Percentiles rank a stretch among this genome's conserved stretches.
phyloP scores from a whole-genome alignment of 2,329 filamentous ascomycete species.

The Pyrenochaeta sp. region DNA sequence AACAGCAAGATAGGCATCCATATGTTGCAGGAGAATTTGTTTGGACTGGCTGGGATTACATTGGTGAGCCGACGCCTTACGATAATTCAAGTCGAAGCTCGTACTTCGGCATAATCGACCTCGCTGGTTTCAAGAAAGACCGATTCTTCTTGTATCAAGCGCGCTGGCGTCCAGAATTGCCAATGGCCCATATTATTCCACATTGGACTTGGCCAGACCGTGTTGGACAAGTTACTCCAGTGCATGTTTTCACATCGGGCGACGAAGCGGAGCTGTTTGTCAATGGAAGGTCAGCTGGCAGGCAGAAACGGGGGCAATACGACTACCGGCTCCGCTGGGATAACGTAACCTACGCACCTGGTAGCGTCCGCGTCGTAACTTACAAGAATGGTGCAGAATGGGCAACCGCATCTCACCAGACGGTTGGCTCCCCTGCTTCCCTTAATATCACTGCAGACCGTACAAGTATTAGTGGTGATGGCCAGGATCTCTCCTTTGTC shows the following conservation, averaged over 20 bases:
- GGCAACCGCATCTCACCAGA: constrained; percentile 55
- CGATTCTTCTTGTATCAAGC: constrained; percentile 65
- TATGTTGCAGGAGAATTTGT: constrained; percentile 64
- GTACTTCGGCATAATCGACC: constrained; percentile 66
- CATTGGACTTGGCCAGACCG: constrained; percentile 65
- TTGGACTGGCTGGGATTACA: constrained; percentile 61
- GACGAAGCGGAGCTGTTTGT: constrained; percentile 65
- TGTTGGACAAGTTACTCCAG: constrained; percentile 59
- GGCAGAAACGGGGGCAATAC: constrained; percentile 42
- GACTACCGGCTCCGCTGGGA: constrained; percentile 66
- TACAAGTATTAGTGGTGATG: constrained; percentile 49
- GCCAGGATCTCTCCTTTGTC: constrained; percentile 58
- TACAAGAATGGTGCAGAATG: constrained; percentile 59
- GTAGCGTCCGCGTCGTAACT: constrained; percentile 57
- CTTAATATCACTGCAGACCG: constrained; percentile 55
- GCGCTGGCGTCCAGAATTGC: constrained; percentile 60
- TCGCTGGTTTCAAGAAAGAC: constrained; percentile 66
- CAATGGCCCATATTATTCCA: constrained; percentile 62
- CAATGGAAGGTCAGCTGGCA: constrained; percentile 59
- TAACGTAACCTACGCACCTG: constrained; percentile 58
- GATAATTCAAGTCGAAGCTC: constrained; percentile 56
- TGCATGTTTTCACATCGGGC: constrained; percentile 62
- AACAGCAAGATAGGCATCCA: constrained; percentile 54
- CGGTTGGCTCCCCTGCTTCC: constrained; percentile 51
- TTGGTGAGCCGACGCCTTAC: constrained; percentile 62